Conservation (phyloP, 1,284 basidiomycete genomes). For the Filobasidium uniguttulatum region DNA sequence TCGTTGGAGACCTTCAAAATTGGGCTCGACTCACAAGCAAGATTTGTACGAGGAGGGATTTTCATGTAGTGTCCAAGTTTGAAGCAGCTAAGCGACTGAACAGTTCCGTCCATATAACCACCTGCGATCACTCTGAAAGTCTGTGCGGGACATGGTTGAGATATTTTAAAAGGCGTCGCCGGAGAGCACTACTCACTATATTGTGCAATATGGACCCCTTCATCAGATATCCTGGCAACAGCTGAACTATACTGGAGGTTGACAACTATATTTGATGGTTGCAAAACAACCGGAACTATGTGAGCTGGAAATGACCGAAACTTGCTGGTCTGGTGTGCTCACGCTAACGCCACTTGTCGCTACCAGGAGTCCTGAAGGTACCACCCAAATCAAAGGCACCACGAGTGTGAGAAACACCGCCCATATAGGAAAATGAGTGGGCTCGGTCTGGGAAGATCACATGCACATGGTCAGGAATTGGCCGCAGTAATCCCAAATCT, state of each 20-base stretch:
- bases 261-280: no score
- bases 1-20: no score
- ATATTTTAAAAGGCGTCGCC: no score
- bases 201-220: constrained; percentile 77
- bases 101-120: no score
- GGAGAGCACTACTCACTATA: constrained; percentile 61
- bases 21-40: no score
- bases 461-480: not conserved
- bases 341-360: no score
- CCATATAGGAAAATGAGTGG: constrained; percentile 88
- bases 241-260: constrained; percentile 76
- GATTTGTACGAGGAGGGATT: constrained; percentile 58
- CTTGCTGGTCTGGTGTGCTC: no score
- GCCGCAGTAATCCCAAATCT: not conserved
- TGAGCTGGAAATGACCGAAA: no score
- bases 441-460: constrained; percentile 29
- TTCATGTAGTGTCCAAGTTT: constrained; percentile 98
- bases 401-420: constrained; percentile 55
- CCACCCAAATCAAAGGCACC: constrained; percentile 68
- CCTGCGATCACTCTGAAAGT: no score
- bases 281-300: no score
- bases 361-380: constrained; percentile 83
- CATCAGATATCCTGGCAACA: constrained; percentile 78
- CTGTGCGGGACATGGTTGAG: no score
- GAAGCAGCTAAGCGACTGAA: constrained; percentile 77